Evolutionary conservation across 129 eudicot genomes (phyloP).

Genomic region (Flaveria robusta): DNA sequence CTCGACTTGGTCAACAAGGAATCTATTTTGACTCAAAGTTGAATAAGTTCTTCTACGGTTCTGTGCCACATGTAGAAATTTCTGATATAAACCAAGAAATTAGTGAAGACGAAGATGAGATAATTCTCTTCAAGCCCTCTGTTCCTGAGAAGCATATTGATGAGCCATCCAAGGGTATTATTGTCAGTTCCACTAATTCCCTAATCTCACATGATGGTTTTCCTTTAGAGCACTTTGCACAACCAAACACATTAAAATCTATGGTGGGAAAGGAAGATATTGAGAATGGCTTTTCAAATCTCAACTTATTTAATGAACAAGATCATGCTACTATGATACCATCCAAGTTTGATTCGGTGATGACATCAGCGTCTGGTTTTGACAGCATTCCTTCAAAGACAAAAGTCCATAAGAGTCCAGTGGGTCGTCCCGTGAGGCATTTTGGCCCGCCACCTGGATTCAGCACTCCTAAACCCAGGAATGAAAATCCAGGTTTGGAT

Average conservation of each 20-base stretch:
- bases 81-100: conserved; percentile 26
- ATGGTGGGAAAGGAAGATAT: conserved; percentile 41
- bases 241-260: conserved; percentile 49
- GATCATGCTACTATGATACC: conserved; percentile 51
- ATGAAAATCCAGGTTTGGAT: conserved; percentile 56
- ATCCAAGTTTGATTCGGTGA: conserved; percentile 50
- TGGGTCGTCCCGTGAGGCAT: conserved; percentile 74
- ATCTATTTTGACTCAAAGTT: conserved; percentile 63
- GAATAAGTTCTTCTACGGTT: conserved; percentile 60
- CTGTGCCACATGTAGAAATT: conserved; percentile 50
- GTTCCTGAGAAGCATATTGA: conserved; percentile 51
- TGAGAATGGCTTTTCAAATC: conserved; percentile 45
- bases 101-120: conserved; percentile 75
- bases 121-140: conserved; percentile 84
- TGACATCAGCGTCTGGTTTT: conserved; percentile 46
- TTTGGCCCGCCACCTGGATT: conserved; percentile 97
- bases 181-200: conserved; percentile 30
- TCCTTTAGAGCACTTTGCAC: conserved; percentile 43
- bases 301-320: conserved; percentile 41
- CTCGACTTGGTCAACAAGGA: conserved; percentile 52
- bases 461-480: conserved; percentile 45
- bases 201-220: conserved; percentile 42
- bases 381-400: conserved; percentile 47
- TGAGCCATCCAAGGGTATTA: conserved; percentile 41
- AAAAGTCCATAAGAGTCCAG: conserved; percentile 61